Evolutionary conservation across 768 basidiomycete genomes (phyloP), one percentile per base, ranked within the genome.

Genomic region (Neoboletus magnificus): DNA sequence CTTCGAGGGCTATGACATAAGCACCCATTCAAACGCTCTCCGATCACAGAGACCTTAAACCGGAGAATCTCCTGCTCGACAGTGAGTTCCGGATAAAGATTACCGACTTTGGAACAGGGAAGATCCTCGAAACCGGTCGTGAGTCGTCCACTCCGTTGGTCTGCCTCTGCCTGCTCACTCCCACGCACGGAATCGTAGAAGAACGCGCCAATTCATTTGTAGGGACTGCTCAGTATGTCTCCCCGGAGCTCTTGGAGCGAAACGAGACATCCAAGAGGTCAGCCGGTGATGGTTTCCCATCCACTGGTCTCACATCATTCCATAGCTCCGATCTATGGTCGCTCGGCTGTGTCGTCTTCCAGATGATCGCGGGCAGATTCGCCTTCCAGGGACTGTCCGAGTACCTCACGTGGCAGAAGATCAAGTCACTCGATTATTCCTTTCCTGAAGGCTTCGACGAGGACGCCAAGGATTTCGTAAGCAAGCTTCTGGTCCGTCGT

Each of bases 21-120:
- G 47, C 57, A 55, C 42, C 42, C 35, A 39, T 56, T n/a, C 39
- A 40, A 33, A 30, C 30, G 16, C 13, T 2, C 39, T 41, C 33
- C 18, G 27, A 42, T 56, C 47, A 15, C 69, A 86, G 85, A 53
- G 89, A 91, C 66, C 77, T 91, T 32, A 91, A 91, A 68, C 89
- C 89, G 11, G 89, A 90, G 71, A 98, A 98, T 68, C 78, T 98
- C 30, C 78, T 99, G 10, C 78, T 99, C n/a, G 93, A 96, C 62
- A 81, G 81, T 35, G 81, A 85, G 16, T 90, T 87, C 73, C 85
- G 93, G 51, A 84, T 97, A 67, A 96, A 93, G 71, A 82, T 99
- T n/a, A 91, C 93, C 16, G 97, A 99, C 70, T 98, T 98, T 71
- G 97, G 97, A 7, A 95, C 93, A 5, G 93, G 93, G 20, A 89